Evolutionary conservation across 495 filamentous ascomycete genomes (phyloP), one percentile per base, ranked within the genome.

Genomic region (Durotheca rogersii): DNA sequence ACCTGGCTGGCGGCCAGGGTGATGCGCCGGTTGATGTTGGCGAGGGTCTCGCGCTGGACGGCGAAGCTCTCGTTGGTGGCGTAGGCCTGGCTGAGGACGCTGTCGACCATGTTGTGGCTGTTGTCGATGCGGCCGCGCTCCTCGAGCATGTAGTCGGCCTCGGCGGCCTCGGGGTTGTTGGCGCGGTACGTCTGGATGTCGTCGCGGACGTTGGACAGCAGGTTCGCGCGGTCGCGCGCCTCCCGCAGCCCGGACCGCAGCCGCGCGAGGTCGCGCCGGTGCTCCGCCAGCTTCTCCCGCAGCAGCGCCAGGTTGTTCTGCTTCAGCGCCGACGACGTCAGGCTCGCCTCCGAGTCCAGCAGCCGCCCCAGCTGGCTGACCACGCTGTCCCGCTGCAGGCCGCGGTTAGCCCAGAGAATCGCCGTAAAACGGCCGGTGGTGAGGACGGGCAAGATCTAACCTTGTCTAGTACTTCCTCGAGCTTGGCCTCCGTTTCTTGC

Each of bases 101-200:
- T 85, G 64, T 99, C 93, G 30, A 88, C 87, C 69, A 93, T 79
- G 41, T 82, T 86, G 63, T 96, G 85, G 61, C 87, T 91, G 60
- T 86, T 80, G 56, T 99, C 94, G 60, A 99, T 81, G 47, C 84
- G 78, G 38, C 73, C 68, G 19, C 93, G 80, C 80, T 99, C 93
- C 58, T 88, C 88, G 14, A 97, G 80, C 90, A 99, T 96, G 73
- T 96, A 97, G 32, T 97, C 92, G 14, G 88, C 88, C 70, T 96
- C 93, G 29, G 83, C 87, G 4, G 77, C 80, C 43, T 80, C 86
- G 6, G 89, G 88, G 69, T 94, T 91, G 18, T 79, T 81, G 16
- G 85, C 81, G 23, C 85, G 87, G 76, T 95, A 96, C 30, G 87
- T 83, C 60, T 86, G 79, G 65, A 97, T 96, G 67, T 98, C 93